Base-by-base conservation (phyloP, 176 grass and related monocot species). In the Musa schizocarpa region DNA sequence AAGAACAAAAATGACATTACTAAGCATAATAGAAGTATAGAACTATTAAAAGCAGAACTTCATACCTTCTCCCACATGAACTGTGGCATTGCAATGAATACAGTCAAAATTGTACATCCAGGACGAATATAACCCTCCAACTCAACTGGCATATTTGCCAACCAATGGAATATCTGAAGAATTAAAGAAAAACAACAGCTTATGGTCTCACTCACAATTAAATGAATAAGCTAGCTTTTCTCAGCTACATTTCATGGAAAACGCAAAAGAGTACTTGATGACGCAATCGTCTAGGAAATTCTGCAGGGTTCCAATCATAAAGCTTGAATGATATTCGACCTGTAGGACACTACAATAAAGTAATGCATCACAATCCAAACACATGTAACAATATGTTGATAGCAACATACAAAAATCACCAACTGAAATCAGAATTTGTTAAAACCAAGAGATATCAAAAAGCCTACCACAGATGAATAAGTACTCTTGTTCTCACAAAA, bases 271-370 rank as follows among this genome's bases (percentile, higher is more conserved):
- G 75, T 99, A 99, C 95, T 89, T 99, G 95, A 74, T 99, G 88
- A 1, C 95, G 86, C 51, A 99, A 67, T 34, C 84, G 84, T 71
- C 95, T 88, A 82, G 95, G 95, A 92, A 99, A 99, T 83, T 99
- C 95, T 63, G 95, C 95, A 69, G 95, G 95, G 83, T 99, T 99
- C 95, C 95, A 99, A 80, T 99, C 95, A 52, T 99, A 94, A 48
- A 99, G 82, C 82, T 99, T 99, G 86, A 99, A 99, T 74, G 95
- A 99, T 70, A 99, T 91, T 55, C 95, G 90, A 67, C 95, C 95
- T 84, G 95, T 99, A 72, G 95, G 90, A 73, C 86, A 99, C 95
- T 99, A 83, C 52, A 93, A 87, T 87, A 56, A 80, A 80, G 70
- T 74, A 88, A 77, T 63, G 85, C 34, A 87, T 62, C 16, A 85